A percentile compares a stretch with the other conserved stretches of the same genome.
Evolutionary conservation across 306 rosid species (phyloP).

Genomic region (Trichosanthes truncata): DNA sequence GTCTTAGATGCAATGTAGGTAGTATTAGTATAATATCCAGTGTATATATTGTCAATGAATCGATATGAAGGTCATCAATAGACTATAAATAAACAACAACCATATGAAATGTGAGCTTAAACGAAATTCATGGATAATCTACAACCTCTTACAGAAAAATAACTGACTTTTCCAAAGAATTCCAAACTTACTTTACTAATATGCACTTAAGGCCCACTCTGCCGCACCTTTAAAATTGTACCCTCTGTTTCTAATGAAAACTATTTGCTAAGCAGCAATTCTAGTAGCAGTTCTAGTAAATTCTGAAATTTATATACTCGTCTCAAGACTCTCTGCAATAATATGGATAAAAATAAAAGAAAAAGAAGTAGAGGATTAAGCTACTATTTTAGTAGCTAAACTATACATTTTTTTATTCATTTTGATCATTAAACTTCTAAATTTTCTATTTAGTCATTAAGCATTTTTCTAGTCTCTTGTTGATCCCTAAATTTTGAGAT

Average conservation of each 20-base stretch:
- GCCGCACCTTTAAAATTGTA: neutral
- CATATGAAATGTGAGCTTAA: neutral
- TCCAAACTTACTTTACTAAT: neutral
- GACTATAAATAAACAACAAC: neutral
- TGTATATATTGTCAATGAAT: neutral
- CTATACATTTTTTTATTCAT: neutral
- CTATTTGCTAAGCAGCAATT: neutral
- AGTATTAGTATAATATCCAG: neutral
- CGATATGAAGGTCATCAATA: neutral
- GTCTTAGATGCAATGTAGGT: neutral
- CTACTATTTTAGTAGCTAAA: neutral
- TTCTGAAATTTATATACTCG: neutral
- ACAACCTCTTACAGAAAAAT: neutral
- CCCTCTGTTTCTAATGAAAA: neutral
- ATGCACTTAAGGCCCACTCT: neutral
- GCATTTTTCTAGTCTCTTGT: neutral
- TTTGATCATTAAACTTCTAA: neutral
- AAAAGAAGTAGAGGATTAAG: neutral
- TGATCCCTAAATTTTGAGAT: neutral
- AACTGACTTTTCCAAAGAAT: neutral
- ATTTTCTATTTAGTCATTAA: neutral
- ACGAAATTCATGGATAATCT: neutral
- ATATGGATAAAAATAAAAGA: neutral
- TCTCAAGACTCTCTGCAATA: neutral
- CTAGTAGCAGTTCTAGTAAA: neutral